These are phyloP conservation scores for Paspalum notatum DNA, from an alignment of 176 grass and related monocot species.

Conservation along the genomic window DNA sequence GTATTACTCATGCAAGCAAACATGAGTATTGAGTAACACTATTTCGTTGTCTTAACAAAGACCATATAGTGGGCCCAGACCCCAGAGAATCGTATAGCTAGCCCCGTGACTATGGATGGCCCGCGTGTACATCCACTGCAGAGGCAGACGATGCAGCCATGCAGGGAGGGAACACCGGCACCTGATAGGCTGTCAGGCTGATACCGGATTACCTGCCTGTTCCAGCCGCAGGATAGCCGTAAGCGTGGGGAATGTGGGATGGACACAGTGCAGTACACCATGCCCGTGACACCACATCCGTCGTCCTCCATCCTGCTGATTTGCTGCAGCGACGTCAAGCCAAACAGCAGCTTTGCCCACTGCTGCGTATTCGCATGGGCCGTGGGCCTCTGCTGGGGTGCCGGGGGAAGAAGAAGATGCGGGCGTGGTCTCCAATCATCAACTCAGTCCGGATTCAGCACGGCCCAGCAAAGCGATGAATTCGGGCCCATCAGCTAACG, in stretches of 20 bases:
- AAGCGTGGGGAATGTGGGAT: too few relatives aligned
- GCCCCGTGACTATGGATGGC: constrained; percentile 11
- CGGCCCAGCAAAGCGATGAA: background rate
- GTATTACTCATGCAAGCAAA: too few relatives aligned
- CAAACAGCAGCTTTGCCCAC: too few relatives aligned
- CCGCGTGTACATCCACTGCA: background rate
- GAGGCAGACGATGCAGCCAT: background rate
- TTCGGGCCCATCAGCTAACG: background rate
- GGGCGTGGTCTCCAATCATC: too few relatives aligned
- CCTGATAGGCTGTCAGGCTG: background rate
- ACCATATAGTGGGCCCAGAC: background rate
- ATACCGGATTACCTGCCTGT: background rate
- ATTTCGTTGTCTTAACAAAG: background rate
- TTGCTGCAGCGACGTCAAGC: too few relatives aligned
- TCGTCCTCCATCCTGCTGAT: too few relatives aligned
- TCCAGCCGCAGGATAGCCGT: background rate
- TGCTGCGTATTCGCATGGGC: too few relatives aligned
- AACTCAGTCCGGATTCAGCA: background rate
- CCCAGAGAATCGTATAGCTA: background rate
- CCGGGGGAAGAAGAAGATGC: too few relatives aligned
- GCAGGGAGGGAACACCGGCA: background rate
- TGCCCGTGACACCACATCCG: too few relatives aligned
- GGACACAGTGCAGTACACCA: too few relatives aligned
- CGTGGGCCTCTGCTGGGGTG: too few relatives aligned
- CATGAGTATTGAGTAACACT: background rate